Conservation (phyloP, 495 filamentous ascomycete genomes). For the Penicillium parvum region DNA sequence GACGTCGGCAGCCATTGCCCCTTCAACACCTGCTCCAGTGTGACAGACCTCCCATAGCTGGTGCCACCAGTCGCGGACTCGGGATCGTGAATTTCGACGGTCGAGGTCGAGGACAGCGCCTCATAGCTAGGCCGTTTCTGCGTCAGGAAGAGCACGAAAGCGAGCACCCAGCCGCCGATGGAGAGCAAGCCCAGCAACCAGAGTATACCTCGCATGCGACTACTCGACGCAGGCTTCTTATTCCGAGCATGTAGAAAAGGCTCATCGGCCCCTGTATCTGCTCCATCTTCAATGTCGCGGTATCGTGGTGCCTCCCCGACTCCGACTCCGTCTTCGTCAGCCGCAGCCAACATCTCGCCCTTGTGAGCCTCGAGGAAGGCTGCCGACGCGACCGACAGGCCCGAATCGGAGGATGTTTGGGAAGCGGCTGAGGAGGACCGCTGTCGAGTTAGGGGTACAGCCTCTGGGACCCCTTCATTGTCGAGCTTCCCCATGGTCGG, state of each 20-base stretch:
- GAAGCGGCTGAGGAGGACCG: slow-evolving; percentile 29
- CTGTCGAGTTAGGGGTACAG: slow-evolving; percentile 23
- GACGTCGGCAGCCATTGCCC: slow-evolving; percentile 65
- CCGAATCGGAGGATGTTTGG: slow-evolving; percentile 35
- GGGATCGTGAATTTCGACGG: slow-evolving; percentile 45
- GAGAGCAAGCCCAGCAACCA: slow-evolving; percentile 64
- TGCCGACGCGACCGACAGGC: slow-evolving; percentile 35
- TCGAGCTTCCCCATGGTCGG: slow-evolving; percentile 33
- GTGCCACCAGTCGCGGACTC: slow-evolving; percentile 58
- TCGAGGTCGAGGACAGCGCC: slow-evolving; percentile 16
- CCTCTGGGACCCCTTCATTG: slow-evolving; percentile 24
- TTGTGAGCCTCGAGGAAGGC: slow-evolving; percentile 29
- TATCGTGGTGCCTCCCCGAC: slow-evolving; percentile 25
- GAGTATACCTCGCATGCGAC: slow-evolving; percentile 55
- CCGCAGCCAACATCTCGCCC: slow-evolving; percentile 8
- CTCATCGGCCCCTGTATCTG: slow-evolving; percentile 21
- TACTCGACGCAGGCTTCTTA: slow-evolving; percentile 20
- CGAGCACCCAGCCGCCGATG: slow-evolving; percentile 74
- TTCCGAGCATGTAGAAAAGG: slow-evolving; percentile 24
- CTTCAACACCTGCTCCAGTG: slow-evolving; percentile 70
- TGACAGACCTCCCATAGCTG: slow-evolving; percentile 72
- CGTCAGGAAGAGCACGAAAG: slow-evolving; percentile 68
- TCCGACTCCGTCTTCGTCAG: slow-evolving; percentile 1
- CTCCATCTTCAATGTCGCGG: slow-evolving; percentile 38
- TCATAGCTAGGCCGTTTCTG: slow-evolving; percentile 33